Evolutionary conservation across 1,284 basidiomycete genomes (phyloP), one percentile per base, ranked within the genome.

Genomic region (Cryptococcus sp.): DNA sequence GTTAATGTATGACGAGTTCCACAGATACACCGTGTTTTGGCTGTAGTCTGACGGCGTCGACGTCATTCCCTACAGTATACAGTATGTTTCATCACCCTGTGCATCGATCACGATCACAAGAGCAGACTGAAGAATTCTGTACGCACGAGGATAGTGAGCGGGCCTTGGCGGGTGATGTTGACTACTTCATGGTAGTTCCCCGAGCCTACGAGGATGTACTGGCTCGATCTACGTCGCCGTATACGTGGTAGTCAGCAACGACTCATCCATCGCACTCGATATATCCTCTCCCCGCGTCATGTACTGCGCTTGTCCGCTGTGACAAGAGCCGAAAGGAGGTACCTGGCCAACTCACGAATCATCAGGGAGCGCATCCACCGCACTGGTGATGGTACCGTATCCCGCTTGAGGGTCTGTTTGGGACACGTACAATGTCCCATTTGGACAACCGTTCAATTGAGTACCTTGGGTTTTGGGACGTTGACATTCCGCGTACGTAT

Each of bases 141-240:
- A 31, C 52, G 35, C 31, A 53, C 62, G 85, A 88, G 77, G 11
- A 88, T 73, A 0, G 82, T 85, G 20, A 87, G 67, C n/a, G 85
- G 83, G 0, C 75, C 84, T 52, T 73, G 74, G 38, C 85, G 78
- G 1, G 85, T 83, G 17, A 88, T 76, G 51, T 85, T 86, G 3
- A 88, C 70, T 0, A 80, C 82, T 70, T 87, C 87, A 47, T 82
- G 81, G 63, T 88, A 88, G 52, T 83, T 78, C n/a, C 87, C 87
- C 53, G 78, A 78, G 3, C 81, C 85, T 44, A 88, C 80, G n/a
- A 88, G 80, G 45, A 88, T 85, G 13, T 46, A 23, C 25, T 60
- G 55, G 16, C 50, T 53, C 17, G 65, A 64, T 48, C 64, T 66
- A 20, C 1, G 8, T 15, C 15, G 19, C 20, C 2, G 13, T 35